These are phyloP conservation scores for Sugiyamaella novakii DNA, from an alignment of 1,139 yeast species.

Conservation along the genomic window DNA sequence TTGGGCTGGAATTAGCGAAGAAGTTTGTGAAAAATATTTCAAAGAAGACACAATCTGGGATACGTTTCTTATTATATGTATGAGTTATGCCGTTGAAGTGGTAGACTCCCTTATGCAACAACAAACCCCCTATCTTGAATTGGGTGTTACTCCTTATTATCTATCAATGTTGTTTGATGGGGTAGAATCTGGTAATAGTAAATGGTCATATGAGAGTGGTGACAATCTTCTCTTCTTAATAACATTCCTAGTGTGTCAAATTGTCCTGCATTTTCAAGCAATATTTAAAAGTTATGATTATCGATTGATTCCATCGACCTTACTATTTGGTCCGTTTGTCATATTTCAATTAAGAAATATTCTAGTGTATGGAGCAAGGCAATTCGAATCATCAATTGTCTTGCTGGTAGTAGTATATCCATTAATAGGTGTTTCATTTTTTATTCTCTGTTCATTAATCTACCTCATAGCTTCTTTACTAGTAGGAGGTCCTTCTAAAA, in stretches of 20 bases:
- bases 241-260: neutral
- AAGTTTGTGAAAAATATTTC: neutral
- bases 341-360: conserved; percentile 3
- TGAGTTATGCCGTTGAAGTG: conserved; percentile 9
- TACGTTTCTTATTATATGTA: neutral
- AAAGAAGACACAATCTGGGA: conserved; percentile 10
- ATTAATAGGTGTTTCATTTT: neutral
- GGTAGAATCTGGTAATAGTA: neutral
- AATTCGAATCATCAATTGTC: neutral
- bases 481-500: conserved; percentile 15
- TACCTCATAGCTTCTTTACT: conserved; percentile 10
- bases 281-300: conserved; percentile 8
- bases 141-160: conserved; percentile 9
- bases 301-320: conserved; percentile 4
- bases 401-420: conserved; percentile 4
- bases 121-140: conserved; percentile 3
- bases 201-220: neutral
- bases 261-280: conserved; percentile 3
- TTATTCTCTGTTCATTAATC: conserved; percentile 5
- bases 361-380: neutral
- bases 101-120: conserved; percentile 1
- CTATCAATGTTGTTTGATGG: conserved; percentile 1
- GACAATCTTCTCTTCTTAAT: conserved; percentile 8
- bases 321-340: conserved; percentile 4
- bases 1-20: neutral